These are phyloP conservation scores for Fonsecaea pedrosoi DNA, from an alignment of 2,329 filamentous ascomycete genomes.

Conservation along the genomic window DNA sequence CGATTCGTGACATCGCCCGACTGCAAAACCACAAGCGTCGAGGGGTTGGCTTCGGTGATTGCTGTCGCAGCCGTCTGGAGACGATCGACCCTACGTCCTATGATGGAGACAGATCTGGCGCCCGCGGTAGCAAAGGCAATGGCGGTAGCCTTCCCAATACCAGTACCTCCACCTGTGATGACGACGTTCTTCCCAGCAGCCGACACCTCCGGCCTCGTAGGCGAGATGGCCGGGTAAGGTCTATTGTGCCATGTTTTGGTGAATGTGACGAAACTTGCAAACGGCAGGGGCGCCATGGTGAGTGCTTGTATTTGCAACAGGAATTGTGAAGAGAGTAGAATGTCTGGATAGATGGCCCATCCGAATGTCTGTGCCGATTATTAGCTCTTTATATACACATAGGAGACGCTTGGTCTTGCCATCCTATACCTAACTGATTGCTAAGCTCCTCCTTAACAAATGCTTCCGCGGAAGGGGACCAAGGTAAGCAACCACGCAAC, in stretches of 20 bases:
- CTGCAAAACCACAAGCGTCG: constrained; percentile 7
- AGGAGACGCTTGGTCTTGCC: background rate
- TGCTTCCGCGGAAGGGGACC: background rate
- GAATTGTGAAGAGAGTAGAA: background rate
- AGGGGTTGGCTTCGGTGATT: constrained; percentile 1
- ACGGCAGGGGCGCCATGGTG: constrained; percentile 18
- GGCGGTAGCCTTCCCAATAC: constrained; percentile 42
- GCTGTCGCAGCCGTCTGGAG: constrained; percentile 9
- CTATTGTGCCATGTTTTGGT: constrained; percentile 42
- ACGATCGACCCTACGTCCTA: constrained; percentile 12
- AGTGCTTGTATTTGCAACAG: background rate
- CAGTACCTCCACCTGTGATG: constrained; percentile 40
- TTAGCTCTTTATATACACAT: background rate
- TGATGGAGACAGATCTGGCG: constrained; percentile 7
- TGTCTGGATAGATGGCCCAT: too few relatives aligned
- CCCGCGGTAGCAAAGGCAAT: constrained; percentile 42
- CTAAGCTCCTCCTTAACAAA: background rate
- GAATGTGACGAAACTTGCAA: constrained; percentile 28
- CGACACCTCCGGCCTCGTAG: constrained; percentile 39
- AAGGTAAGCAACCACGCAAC: background rate
- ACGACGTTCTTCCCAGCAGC: constrained; percentile 41
- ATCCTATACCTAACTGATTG: background rate
- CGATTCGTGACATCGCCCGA: background rate
- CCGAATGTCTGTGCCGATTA: background rate
- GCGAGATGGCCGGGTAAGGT: constrained; percentile 45